phyloP scores from a whole-genome alignment of 75 land plant species.

The Picea glauca region DNA sequence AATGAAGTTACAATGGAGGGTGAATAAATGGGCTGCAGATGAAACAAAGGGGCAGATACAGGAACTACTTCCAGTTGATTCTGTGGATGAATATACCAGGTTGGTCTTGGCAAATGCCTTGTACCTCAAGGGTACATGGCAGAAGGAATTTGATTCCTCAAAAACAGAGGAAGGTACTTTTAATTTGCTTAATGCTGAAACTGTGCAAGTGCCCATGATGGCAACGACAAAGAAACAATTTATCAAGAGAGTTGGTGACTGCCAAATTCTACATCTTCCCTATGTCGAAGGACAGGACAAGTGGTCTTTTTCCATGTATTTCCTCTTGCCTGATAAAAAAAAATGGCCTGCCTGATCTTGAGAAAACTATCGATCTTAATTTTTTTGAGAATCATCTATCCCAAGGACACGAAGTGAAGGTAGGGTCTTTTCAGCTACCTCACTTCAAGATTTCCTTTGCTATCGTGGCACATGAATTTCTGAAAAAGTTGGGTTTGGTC shows the following conservation, averaged over 20 bases:
- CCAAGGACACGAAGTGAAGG: slow-evolving; percentile 9
- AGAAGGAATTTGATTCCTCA: no score
- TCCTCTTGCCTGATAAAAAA: slow-evolving; percentile 53
- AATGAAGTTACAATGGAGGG: no score
- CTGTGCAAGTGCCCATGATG: slow-evolving; percentile 49
- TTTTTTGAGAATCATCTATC: slow-evolving; percentile 17
- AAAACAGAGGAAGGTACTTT: slow-evolving; percentile 13
- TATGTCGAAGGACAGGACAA: slow-evolving; percentile 58
- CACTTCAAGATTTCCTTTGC: slow-evolving; percentile 38
- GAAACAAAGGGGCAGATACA: no score
- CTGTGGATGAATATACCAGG: no score
- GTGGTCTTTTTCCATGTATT: slow-evolving; percentile 73
- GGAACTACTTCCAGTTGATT: no score
- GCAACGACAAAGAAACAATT: slow-evolving; percentile 36
- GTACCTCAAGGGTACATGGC: no score
- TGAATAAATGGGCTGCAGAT: no score
- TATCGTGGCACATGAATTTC: slow-evolving; percentile 19
- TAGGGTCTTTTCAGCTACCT: slow-evolving; percentile 34
- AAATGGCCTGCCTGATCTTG: neutral
- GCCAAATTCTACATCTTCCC: slow-evolving; percentile 43
- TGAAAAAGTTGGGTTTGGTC: slow-evolving; percentile 28
- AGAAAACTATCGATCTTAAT: slow-evolving; percentile 12
- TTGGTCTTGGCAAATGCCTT: no score
- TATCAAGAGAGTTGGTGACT: slow-evolving; percentile 18
- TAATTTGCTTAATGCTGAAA: slow-evolving; percentile 26